phyloP scores from a whole-genome alignment of 257 asterid species.

The Eustoma russellianum region DNA sequence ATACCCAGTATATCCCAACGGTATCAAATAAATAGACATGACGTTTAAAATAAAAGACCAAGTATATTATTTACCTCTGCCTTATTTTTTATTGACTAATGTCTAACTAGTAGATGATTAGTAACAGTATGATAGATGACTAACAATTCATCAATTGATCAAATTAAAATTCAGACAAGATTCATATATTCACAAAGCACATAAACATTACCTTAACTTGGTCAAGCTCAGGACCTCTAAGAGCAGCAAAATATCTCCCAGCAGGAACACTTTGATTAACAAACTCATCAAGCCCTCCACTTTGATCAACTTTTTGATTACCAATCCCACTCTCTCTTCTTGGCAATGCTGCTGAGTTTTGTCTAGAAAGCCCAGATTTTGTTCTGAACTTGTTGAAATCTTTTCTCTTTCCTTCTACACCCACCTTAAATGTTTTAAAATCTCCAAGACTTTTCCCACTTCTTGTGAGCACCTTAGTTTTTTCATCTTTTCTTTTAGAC shows the following conservation, averaged over 20 bases:
- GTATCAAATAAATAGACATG: no score
- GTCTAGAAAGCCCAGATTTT: conserved; percentile 48
- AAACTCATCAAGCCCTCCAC: conserved; percentile 22
- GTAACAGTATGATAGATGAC: no score
- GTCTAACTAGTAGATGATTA: no score
- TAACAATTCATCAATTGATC: no score
- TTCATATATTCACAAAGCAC: no score
- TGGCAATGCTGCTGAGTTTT: conserved; percentile 42
- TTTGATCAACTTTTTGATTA: conserved; percentile 20
- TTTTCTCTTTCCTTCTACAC: conserved; percentile 37
- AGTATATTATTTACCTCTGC: no score
- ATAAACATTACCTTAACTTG: conserved; percentile 67
- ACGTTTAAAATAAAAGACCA: no score
- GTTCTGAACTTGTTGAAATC: conserved; percentile 66
- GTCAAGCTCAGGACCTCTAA: conserved; percentile 84
- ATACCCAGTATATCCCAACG: no score
- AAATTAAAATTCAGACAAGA: no score
- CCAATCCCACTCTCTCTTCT: conserved; percentile 42
- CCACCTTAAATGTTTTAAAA: conserved; percentile 30
- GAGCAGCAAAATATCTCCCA: conserved; percentile 98
- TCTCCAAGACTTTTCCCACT: conserved; percentile 81
- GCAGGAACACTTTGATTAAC: conserved; percentile 70
- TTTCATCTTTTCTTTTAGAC: conserved; percentile 21
- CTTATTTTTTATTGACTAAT: no score
- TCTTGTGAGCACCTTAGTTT: conserved; percentile 33